Conservation (phyloP, 352 stramenopile genomes). For the Phytophthora tentaculata region DNA sequence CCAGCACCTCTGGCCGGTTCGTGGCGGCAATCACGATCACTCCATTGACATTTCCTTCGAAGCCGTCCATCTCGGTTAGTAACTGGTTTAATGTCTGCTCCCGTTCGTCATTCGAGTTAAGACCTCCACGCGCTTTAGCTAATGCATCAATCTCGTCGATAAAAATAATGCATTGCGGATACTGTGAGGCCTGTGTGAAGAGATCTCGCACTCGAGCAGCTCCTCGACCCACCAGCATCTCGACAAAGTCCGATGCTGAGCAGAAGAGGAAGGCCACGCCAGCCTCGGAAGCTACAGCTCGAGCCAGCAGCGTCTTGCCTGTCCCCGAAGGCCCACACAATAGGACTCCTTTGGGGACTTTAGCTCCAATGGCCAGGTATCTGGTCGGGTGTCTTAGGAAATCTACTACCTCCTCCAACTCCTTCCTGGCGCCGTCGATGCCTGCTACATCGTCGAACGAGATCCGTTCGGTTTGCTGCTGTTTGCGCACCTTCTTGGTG, state of each 20-base stretch:
- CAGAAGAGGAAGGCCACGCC: conserved; percentile 95
- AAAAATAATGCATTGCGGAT: conserved; percentile 97
- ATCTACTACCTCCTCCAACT: conserved; percentile 95
- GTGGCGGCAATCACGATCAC: conserved; percentile 98
- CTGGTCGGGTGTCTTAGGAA: conserved; percentile 92
- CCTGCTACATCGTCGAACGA: conserved; percentile 94
- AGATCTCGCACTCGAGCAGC: conserved; percentile 93
- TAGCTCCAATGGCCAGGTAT: conserved; percentile 94
- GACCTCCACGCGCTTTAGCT: conserved; percentile 80
- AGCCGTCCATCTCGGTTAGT: conserved; percentile 90
- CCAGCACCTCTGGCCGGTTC: conserved; percentile 96
- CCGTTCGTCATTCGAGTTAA: conserved; percentile 95
- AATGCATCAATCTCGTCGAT: conserved; percentile 98
- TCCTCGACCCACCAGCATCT: conserved; percentile 96
- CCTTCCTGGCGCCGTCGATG: conserved; percentile 93
- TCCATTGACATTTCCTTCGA: conserved; percentile 90
- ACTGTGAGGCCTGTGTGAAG: conserved; percentile 94
- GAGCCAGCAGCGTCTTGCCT: conserved; percentile 95
- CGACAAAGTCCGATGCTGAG: conserved; percentile 97
- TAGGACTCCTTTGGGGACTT: conserved; percentile 93
- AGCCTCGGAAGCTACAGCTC: conserved; percentile 93
- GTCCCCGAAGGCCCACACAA: conserved; percentile 94
- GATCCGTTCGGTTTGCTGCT: conserved; percentile 53
- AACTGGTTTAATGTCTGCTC: conserved; percentile 97
- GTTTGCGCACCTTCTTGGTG: conserved; percentile 50